Evolutionary conservation across 306 rosid species (phyloP), one percentile per base, ranked within the genome.

Genomic region (Trifolium pratense): DNA sequence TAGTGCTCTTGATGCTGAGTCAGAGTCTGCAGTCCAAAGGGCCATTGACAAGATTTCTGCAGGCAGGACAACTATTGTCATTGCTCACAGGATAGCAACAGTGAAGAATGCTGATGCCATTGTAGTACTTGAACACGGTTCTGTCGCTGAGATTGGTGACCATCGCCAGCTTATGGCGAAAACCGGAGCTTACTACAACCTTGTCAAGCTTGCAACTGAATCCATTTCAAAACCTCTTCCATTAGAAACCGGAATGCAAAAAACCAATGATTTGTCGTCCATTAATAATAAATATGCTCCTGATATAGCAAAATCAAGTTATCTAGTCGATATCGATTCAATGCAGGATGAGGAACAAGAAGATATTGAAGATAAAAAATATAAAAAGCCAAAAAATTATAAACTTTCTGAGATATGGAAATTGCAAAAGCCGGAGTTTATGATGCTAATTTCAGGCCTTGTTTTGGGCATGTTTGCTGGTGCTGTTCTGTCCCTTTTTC

Each of bases 31-130:
- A 12, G 98, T 89, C 55, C 94, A 93, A 78, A 20, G 85, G 49
- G 97, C 98, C 71, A 91, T 91, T 18, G 91, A 91, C 84, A 90
- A 93, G 83, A 88, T 89, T 66, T 91, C 92, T 26, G 67, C 78
- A 9, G 89, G 92, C 62, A 56, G 98, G 77, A 91, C 97, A 74
- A 85, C 96, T 51, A 83, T 88, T 64, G 91, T 91, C 70, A 93
- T 91, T 65, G 97, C 96, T 86, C 97, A 93, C 65, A 85, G 92
- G 81, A 86, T 91, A 72, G 89, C 96, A 32, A 89, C 98, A 9
- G 94, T 91, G 26, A 86, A 82, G 79, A 87, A 85, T 52, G 83
- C 91, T 62, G 76, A 93, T 57, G 76, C 89, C 63, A 86, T 93
- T 81, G 94, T 84, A 59, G 96, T 89, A 79, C 93, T 93, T 68